phyloP scores from a whole-genome alignment of 1,139 yeast genomes.

The Suhomyces wounanorum region DNA sequence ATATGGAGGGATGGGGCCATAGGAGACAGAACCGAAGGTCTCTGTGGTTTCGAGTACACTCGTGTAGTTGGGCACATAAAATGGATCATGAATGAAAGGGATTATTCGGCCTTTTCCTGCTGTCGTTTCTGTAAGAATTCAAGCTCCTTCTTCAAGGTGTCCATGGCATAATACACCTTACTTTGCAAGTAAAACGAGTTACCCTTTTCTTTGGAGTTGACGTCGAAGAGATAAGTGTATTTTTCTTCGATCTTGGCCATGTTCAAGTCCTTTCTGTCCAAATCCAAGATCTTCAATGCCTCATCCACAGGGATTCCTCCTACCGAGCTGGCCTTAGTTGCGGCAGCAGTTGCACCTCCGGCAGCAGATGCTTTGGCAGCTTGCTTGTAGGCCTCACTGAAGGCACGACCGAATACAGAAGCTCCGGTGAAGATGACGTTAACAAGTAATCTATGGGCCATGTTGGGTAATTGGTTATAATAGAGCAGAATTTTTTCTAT shows the following conservation, averaged over 20 bases:
- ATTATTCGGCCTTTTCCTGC: slow-evolving; percentile 23
- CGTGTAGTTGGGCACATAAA: background rate
- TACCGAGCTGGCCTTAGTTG: slow-evolving; percentile 48
- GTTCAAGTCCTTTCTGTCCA: slow-evolving; percentile 59
- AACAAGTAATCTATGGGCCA: slow-evolving; percentile 90
- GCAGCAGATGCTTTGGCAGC: slow-evolving; percentile 88
- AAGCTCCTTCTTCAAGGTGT: slow-evolving; percentile 47
- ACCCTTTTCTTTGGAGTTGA: slow-evolving; percentile 90
- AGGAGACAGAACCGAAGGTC: background rate
- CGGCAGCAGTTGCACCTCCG: slow-evolving; percentile 55
- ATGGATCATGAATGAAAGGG: background rate
- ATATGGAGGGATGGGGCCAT: background rate
- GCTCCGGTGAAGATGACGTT: slow-evolving; percentile 94
- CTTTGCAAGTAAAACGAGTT: slow-evolving; percentile 92
- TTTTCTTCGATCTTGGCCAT: slow-evolving; percentile 69
- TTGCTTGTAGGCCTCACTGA: slow-evolving; percentile 95
- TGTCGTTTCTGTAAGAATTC: slow-evolving; percentile 43
- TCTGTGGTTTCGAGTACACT: background rate
- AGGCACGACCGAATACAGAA: slow-evolving; percentile 92
- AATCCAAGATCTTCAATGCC: slow-evolving; percentile 85
- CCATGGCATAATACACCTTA: slow-evolving; percentile 76
- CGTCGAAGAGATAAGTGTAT: slow-evolving; percentile 80
- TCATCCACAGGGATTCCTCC: slow-evolving; percentile 88
- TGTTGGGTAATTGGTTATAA: slow-evolving; percentile 16
- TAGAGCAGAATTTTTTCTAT: slow-evolving; percentile 6